Percentiles rank a stretch among this genome's conserved stretches.
Conservation (phyloP, 257 asterid genomes). For the Solanum tarapatanum region DNA sequence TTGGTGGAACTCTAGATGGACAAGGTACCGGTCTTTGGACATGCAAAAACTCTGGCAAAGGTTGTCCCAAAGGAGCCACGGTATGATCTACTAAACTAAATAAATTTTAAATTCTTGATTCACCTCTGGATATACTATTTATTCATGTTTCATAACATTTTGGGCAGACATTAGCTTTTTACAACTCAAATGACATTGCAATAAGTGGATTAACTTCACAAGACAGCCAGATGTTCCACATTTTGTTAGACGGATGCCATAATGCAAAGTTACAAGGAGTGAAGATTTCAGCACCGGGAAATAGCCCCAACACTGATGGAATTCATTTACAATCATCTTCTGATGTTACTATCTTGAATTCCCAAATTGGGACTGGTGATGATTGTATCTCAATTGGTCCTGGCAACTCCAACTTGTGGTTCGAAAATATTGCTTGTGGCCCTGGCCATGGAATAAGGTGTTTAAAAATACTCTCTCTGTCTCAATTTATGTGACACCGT, state of each 20-base stretch:
- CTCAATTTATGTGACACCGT: too few species aligned
- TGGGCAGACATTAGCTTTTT: conserved; percentile 30
- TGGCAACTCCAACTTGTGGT: conserved; percentile 26
- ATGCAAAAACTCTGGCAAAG: conserved; percentile 33
- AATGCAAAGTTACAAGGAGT: conserved; percentile 23
- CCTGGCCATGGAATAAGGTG: conserved; percentile 59
- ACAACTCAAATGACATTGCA: conserved; percentile 30
- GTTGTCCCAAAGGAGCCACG: conserved; percentile 47
- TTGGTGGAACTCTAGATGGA: conserved; percentile 50
- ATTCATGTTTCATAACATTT: neutral
- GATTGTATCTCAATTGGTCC: conserved; percentile 50
- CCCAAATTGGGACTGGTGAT: conserved; percentile 27
- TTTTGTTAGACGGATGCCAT: conserved; percentile 32
- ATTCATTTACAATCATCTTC: conserved; percentile 33
- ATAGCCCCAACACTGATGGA: conserved; percentile 54
- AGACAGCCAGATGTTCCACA: conserved; percentile 47
- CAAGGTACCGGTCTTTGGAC: conserved; percentile 50
- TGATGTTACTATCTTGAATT: conserved; percentile 9
- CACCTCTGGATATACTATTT: neutral
- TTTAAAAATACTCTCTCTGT: neutral
- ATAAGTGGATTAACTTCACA: conserved; percentile 28
- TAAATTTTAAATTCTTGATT: neutral
- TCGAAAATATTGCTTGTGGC: conserved; percentile 29
- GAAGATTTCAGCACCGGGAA: conserved; percentile 15
- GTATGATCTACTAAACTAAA: conserved; percentile 4